Conservation (phyloP, 352 stramenopile species). For the Phytophthora ramorum region DNA sequence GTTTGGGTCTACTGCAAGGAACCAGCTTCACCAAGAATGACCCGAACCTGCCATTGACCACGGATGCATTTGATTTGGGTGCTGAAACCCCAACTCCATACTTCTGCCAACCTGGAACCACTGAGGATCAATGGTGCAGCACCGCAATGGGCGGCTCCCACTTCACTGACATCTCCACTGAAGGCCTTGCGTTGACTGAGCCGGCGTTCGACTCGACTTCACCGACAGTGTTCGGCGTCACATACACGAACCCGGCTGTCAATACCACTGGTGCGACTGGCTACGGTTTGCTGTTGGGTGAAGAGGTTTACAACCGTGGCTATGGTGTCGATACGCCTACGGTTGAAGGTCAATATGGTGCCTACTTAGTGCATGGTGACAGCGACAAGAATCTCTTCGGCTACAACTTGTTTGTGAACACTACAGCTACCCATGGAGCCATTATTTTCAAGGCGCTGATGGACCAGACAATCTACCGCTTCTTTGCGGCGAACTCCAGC, state of each 20-base stretch:
- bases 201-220: slow-evolving; percentile 44
- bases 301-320: slow-evolving; percentile 61
- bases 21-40: slow-evolving; percentile 48
- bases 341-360: slow-evolving; percentile 54
- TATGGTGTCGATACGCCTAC: slow-evolving; percentile 33
- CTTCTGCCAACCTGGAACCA: slow-evolving; percentile 42
- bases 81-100: slow-evolving; percentile 52
- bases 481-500: slow-evolving; percentile 47
- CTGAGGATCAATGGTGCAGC: slow-evolving; percentile 47
- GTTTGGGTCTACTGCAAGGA: slow-evolving; percentile 55
- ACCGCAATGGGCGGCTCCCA: slow-evolving; percentile 38
- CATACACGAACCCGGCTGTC: slow-evolving; percentile 55
- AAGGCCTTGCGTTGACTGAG: slow-evolving; percentile 29
- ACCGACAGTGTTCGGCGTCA: slow-evolving; percentile 63
- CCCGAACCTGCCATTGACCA: slow-evolving; percentile 43
- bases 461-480: slow-evolving; percentile 67
- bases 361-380: slow-evolving; percentile 56
- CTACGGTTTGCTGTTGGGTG: slow-evolving; percentile 48
- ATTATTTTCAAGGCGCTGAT: slow-evolving; percentile 73
- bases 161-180: slow-evolving; percentile 45
- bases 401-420: slow-evolving; percentile 80
- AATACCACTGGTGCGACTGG: slow-evolving; percentile 57
- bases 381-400: slow-evolving; percentile 51
- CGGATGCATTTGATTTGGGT: slow-evolving; percentile 29
- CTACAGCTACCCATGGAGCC: slow-evolving; percentile 52